Base-by-base conservation (phyloP, 1,284 basidiomycete species). In the Rhodotorula sp. region DNA sequence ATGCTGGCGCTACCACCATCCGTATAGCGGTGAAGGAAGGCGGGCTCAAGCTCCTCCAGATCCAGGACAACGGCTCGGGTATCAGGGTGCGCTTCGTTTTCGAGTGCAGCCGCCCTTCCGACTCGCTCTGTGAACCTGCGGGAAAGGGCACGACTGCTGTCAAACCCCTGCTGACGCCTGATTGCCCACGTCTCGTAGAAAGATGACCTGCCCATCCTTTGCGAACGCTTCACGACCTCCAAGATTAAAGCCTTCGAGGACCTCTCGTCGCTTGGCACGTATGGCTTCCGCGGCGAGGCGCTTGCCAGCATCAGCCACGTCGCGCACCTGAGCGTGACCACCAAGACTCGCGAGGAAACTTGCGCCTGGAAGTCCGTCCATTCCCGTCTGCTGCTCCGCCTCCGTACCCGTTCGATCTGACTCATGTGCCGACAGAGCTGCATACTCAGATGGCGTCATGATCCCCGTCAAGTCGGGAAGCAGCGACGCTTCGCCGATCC, bases 271-370 rank as follows among this genome's bases (percentile, higher is more conserved):
- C 86, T 99, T 60, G 86, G 87, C 7, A 99, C 97, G 0, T 99
- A 97, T 82, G 97, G 97, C 1, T 99, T 99, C 81, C 88, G 97
- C 67, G 97, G 97, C 46, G 97, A 99, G 82, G 97, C 97, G 0
- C 84, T 99, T 34, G 97, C 97, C 0, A 97, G 93, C 52, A 94
- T 99, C 72, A 96, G 93, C 45, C 94, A 97, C 82, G 93, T 97
- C 63, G 90, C 94, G 3, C 91, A 91, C 79, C 85, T 99, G 73
- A 88, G 89, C 25, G 91, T 99, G 14, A 83, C 92, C 19, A 97
- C 93, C 8, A 99, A 98, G 83, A 93, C 91, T 0, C 89, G 87
- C 77, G 78, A 84, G 0, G 92, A 93, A 63, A 44, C 60, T 7
- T 92, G 90, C 80, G 94, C 92, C 9, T 97, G 91, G 91, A 96